Evolutionary conservation across 140 eudicot species (phyloP), one percentile per base, ranked within the genome.

Genomic region (Oenanthe javanica): DNA sequence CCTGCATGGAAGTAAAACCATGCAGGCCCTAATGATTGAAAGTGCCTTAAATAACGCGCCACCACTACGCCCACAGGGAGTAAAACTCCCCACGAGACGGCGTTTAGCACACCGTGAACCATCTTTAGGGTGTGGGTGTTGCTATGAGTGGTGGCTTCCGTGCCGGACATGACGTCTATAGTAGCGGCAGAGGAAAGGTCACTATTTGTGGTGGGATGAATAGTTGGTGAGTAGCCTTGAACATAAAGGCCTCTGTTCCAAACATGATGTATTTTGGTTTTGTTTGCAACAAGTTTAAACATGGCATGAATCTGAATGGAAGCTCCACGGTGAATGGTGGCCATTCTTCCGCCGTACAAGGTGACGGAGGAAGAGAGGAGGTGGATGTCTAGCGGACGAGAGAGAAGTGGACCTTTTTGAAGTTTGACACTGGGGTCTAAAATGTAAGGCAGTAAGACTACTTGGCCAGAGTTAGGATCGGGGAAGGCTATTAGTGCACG

Each of bases 171-270:
- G 81, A 95, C 80, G 50, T 95, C 97, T 4, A 95, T 80, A 59
- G 97, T 95, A 71, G 97, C 52, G 7, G 76, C 78, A 4, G 97
- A 90, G 9, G 97, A 86, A 43, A 95, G 97, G 76, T 95, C 99
- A 79, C 83, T 85, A 11, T 79, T 36, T 16, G 95, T 79, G 46
- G 99, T 92, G 9, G 96, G 97, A 45, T 95, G 99, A 84, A 95
- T 95, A 47, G 97, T 89, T 0, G 97, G 99, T 38, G 99, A 95
- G 86, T 95, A 95, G 54, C 97, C 99, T 83, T 95, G 99, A 47
- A 95, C 99, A 79, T 95, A 95, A n/a, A 95, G 80, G 36, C 97
- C 99, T 36, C 96, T 79, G 77, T 95, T 95, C 97, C 99, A 92
- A 0, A 92, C 91, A 72, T 84, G 59, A 47, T 95, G 95, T 59